phyloP scores from a whole-genome alignment of 495 filamentous ascomycete genomes.

The Aspergillus nanangensis region DNA sequence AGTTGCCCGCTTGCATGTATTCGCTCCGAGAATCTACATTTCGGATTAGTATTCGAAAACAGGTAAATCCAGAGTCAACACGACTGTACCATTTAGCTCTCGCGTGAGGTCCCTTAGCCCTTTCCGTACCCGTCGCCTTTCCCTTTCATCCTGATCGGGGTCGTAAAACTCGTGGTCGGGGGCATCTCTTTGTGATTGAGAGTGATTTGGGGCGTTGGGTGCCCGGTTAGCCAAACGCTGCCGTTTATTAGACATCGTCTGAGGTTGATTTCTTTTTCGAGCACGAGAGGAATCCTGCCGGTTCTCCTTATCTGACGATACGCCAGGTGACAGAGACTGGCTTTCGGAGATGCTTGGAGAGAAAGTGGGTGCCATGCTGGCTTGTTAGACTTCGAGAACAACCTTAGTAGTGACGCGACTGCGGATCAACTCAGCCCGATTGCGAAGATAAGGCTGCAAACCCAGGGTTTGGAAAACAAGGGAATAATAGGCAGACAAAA shows the following conservation, averaged over 20 bases:
- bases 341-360: conserved; percentile 17
- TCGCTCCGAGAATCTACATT: conserved; percentile 60
- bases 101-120: conserved; percentile 62
- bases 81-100: conserved; percentile 55
- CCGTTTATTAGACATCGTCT: conserved; percentile 39
- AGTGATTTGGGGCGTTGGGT: conserved; percentile 19
- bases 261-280: conserved; percentile 20
- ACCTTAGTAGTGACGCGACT: conserved; percentile 5
- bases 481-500: no score
- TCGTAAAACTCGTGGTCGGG: conserved; percentile 62
- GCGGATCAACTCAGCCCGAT: conserved; percentile 3
- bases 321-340: conserved; percentile 30
- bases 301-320: conserved; percentile 61
- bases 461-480: no score
- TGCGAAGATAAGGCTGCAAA: no score
- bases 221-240: conserved; percentile 35
- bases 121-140: conserved; percentile 66
- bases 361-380: conserved; percentile 27
- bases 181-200: conserved; percentile 24
- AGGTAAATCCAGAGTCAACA: background rate
- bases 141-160: conserved; percentile 79
- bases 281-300: conserved; percentile 9
- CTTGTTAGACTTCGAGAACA: conserved; percentile 8
- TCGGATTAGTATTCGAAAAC: conserved; percentile 5
- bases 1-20: conserved; percentile 55